These are phyloP conservation scores for Termitomyces sp. DNA, from an alignment of 768 basidiomycete genomes.

Conservation along the genomic window DNA sequence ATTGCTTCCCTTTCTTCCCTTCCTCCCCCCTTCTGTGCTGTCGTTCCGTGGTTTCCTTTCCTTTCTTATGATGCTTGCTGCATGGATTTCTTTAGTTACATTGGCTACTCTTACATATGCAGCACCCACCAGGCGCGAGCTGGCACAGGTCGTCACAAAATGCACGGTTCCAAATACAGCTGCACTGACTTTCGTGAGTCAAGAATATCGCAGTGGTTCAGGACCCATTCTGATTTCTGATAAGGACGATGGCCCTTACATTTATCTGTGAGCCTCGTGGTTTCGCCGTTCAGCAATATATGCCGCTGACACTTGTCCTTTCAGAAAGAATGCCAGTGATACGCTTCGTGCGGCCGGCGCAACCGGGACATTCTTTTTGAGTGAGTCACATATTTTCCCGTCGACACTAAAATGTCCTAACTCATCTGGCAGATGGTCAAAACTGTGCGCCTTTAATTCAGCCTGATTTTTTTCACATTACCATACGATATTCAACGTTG, in stretches of 20 bases:
- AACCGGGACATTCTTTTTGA: conserved; percentile 15
- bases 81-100: conserved; percentile 10
- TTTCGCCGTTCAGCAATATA: too few species aligned
- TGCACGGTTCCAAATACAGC: conserved; percentile 35
- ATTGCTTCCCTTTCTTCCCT: background rate
- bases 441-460: conserved; percentile 6
- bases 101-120: conserved; percentile 16
- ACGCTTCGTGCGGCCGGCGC: conserved; percentile 20
- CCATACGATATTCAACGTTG: background rate
- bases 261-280: conserved; percentile 26
- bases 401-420: background rate
- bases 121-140: conserved; percentile 17
- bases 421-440: conserved; percentile 11
- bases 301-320: background rate
- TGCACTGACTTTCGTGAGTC: conserved; percentile 39
- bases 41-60: background rate
- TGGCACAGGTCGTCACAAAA: conserved; percentile 28
- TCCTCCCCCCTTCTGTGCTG: background rate
- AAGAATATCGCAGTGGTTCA: background rate
- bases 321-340: conserved; percentile 30
- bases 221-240: background rate
- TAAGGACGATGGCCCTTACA: conserved; percentile 42
- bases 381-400: background rate
- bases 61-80: conserved; percentile 14
- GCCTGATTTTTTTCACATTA: background rate